phyloP scores from a whole-genome alignment of 768 basidiomycete genomes.

The Obba rivulosa region DNA sequence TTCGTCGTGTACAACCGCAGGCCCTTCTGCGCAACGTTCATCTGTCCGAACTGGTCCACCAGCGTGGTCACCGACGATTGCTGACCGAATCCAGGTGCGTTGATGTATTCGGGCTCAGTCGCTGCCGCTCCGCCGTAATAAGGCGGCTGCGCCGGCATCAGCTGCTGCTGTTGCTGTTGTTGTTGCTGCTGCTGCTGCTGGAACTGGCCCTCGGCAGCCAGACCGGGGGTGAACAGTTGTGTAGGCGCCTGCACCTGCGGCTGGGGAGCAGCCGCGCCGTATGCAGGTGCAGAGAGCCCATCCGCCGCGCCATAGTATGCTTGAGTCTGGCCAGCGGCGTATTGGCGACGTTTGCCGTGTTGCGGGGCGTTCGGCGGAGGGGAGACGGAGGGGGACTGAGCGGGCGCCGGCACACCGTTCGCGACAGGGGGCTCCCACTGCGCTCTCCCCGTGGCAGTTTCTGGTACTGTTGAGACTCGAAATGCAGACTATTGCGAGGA shows the following conservation, averaged over 20 bases:
- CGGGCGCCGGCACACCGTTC: constrained; percentile 14
- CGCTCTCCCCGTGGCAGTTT: constrained; percentile 73
- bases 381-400: constrained; percentile 32
- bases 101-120: constrained; percentile 38
- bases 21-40: constrained; percentile 81
- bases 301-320: constrained; percentile 66
- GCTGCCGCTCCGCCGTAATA: constrained; percentile 40
- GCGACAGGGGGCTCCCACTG: constrained; percentile 83
- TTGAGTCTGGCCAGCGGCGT: constrained; percentile 91
- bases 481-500: constrained; percentile 1
- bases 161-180: constrained; percentile 21
- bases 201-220: constrained; percentile 66
- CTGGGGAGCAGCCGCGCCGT: constrained; percentile 36
- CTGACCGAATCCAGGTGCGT: constrained; percentile 39
- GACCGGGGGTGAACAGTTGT: constrained; percentile 85
- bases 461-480: constrained; percentile 35
- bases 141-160: constrained; percentile 36
- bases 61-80: constrained; percentile 52
- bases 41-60: constrained; percentile 81
- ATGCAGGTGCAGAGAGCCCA: constrained; percentile 38
- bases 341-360: constrained; percentile 77
- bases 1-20: constrained; percentile 84
- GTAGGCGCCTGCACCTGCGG: constrained; percentile 35
- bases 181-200: constrained; percentile 50
- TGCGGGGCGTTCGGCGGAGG: constrained; percentile 34